phyloP scores from a whole-genome alignment of 306 rosid genomes.

The Alnus glutinosa region DNA sequence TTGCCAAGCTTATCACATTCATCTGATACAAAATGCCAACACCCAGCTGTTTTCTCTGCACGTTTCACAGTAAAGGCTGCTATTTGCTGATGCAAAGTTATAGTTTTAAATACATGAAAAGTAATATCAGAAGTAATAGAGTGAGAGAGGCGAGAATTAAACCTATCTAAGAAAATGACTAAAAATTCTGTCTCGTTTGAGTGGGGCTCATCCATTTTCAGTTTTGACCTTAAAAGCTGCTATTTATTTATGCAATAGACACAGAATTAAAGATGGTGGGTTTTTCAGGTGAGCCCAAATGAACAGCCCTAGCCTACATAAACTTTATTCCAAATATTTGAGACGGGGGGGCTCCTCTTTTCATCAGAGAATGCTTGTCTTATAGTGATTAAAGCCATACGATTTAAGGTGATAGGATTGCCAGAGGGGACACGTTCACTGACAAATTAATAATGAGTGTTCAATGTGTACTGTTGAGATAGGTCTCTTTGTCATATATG shows the following conservation, averaged over 20 bases:
- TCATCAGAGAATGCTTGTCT: conserved; percentile 36
- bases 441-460: conserved; percentile 58
- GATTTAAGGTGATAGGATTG: conserved; percentile 46
- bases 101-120: conserved; percentile 19
- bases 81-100: conserved; percentile 11
- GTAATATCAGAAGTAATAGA: not conserved
- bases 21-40: conserved; percentile 16
- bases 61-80: conserved; percentile 15
- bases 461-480: conserved; percentile 44
- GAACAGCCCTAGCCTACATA: too few relatives aligned
- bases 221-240: not conserved
- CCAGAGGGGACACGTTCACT: conserved; percentile 49
- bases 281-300: not conserved
- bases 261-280: not conserved
- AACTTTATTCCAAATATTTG: not conserved
- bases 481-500: conserved; percentile 47
- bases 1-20: not conserved
- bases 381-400: conserved; percentile 31
- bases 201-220: not conserved
- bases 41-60: conserved; percentile 16
- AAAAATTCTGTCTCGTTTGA: not conserved
- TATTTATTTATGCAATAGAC: not conserved
- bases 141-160: not conserved
- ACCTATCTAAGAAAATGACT: not conserved
- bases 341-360: not conserved